Evolutionary conservation across 2,329 filamentous ascomycete genomes (phyloP).

Genomic region (Fusarium xylarioides): DNA sequence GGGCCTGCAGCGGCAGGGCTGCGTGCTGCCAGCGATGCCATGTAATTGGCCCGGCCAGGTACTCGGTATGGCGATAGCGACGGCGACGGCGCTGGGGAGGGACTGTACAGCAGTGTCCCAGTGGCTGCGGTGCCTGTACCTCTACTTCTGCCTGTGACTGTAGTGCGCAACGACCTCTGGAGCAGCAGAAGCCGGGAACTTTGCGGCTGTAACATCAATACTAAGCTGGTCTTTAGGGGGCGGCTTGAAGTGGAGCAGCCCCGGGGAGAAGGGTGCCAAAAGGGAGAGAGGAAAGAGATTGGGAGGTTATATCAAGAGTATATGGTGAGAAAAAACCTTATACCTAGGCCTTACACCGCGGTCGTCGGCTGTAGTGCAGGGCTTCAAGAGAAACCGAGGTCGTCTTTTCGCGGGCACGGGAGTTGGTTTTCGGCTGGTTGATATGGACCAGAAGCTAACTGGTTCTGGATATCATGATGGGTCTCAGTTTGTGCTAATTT

Average conservation of each 20-base stretch:
- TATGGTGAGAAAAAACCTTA: slow-evolving; percentile 18
- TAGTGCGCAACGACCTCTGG: slow-evolving; percentile 33
- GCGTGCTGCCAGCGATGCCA: slow-evolving; percentile 36
- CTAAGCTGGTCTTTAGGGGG: slow-evolving; percentile 17
- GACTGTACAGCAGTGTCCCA: slow-evolving; percentile 13
- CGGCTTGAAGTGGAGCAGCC: slow-evolving; percentile 36
- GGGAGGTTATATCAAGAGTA: slow-evolving; percentile 15
- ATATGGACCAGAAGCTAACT: slow-evolving; percentile 29
- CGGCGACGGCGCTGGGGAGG: slow-evolving; percentile 11
- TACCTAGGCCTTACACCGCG: slow-evolving; percentile 28
- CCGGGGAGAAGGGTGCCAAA: slow-evolving; percentile 37
- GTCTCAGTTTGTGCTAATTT: slow-evolving; percentile 24
- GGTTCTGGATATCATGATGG: slow-evolving; percentile 11
- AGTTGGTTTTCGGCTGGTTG: slow-evolving; percentile 23
- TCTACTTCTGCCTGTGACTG: slow-evolving; percentile 10
- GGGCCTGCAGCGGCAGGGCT: slow-evolving; percentile 36
- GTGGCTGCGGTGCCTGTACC: slow-evolving; percentile 11
- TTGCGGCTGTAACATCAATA: slow-evolving; percentile 37
- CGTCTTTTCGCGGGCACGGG: slow-evolving; percentile 26
- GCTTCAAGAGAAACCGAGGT: slow-evolving; percentile 35
- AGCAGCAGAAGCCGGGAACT: slow-evolving; percentile 29
- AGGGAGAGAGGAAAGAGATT: slow-evolving; percentile 3
- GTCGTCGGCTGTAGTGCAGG: slow-evolving; percentile 37
- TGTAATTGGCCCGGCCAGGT: slow-evolving; percentile 40
- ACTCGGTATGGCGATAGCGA: slow-evolving; percentile 27